Evolutionary conservation across 148 eudicot species (phyloP).

Genomic region (Fagopyrum homotropicum): DNA sequence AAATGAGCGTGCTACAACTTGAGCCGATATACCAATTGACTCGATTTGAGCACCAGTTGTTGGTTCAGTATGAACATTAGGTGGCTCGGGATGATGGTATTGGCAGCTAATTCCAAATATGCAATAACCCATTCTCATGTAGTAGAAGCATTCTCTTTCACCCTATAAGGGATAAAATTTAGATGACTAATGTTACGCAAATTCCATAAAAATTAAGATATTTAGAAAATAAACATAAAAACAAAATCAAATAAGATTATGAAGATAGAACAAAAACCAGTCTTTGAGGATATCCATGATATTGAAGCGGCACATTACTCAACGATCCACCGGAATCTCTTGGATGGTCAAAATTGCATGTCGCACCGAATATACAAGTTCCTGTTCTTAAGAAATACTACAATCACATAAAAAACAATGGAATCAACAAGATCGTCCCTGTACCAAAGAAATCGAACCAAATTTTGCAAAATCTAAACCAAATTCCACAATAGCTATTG

Average conservation of each 20-base stretch:
- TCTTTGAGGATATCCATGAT: slow-evolving; percentile 75
- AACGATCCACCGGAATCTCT: slow-evolving; percentile 68
- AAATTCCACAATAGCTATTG: not conserved
- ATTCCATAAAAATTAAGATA: not conserved
- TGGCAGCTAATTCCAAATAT: slow-evolving; percentile 81
- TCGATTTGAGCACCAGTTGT: slow-evolving; percentile 26
- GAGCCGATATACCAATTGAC: slow-evolving; percentile 20
- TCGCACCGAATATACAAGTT: slow-evolving; percentile 81
- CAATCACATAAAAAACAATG: slow-evolving; percentile 21
- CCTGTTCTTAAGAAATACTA: slow-evolving; percentile 87
- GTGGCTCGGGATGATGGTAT: slow-evolving; percentile 87
- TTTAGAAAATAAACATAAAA: not conserved
- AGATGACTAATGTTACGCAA: not conserved
- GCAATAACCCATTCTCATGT: slow-evolving; percentile 97
- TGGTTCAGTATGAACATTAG: slow-evolving; percentile 24
- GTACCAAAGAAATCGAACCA: not conserved
- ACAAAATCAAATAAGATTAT: not conserved
- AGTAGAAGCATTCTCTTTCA: slow-evolving; percentile 91
- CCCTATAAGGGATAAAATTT: slow-evolving; percentile 27
- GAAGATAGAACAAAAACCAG: slow-evolving; percentile 36
- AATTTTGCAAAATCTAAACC: not conserved
- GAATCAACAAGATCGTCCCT: not conserved
- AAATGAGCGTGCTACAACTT: slow-evolving; percentile 70
- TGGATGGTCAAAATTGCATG: slow-evolving; percentile 92
- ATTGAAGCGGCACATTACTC: slow-evolving; percentile 52